These are phyloP conservation scores for Skeletonema potamos DNA, from an alignment of 108 stramenopile species.

Conservation along the genomic window DNA sequence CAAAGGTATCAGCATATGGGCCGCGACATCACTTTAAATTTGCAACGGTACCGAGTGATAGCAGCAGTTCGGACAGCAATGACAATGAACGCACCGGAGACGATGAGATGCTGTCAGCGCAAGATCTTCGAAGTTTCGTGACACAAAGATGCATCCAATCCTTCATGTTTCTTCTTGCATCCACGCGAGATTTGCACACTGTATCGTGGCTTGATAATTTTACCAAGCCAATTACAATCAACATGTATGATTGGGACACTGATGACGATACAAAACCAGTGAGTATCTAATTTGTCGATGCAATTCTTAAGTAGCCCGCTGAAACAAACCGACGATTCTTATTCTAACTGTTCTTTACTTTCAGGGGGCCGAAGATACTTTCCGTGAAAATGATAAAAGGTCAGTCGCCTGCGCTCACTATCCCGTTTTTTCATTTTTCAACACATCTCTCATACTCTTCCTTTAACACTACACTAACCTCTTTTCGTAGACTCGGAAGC, in stretches of 20 bases:
- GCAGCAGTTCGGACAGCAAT: not conserved
- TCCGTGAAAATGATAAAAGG: slow-evolving; percentile 37
- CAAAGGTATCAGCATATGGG: not conserved
- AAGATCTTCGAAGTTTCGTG: slow-evolving; percentile 61
- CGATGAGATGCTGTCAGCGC: not conserved
- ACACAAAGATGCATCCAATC: slow-evolving; percentile 77
- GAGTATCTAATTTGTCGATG: not conserved
- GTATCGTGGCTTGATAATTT: slow-evolving; percentile 74
- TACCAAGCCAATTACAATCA: slow-evolving; percentile 52
- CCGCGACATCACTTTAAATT: not conserved
- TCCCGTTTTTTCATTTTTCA: not conserved
- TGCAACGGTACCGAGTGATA: not conserved
- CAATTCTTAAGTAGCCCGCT: not conserved
- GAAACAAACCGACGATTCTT: not conserved
- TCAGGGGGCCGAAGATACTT: slow-evolving; percentile 19
- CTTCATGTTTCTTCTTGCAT: slow-evolving; percentile 63
- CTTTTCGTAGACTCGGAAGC: slow-evolving; percentile 31
- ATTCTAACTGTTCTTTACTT: not conserved
- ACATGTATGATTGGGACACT: slow-evolving; percentile 33
- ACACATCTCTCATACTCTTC: not conserved
- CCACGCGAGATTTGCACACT: slow-evolving; percentile 71
- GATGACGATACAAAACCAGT: slow-evolving; percentile 21
- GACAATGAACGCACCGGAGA: not conserved
- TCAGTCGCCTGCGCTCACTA: slow-evolving; percentile 7
- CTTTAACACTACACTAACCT: not conserved